Evolutionary conservation across 768 basidiomycete species (phyloP).

Genomic region (Rhodotorula diobovata): DNA sequence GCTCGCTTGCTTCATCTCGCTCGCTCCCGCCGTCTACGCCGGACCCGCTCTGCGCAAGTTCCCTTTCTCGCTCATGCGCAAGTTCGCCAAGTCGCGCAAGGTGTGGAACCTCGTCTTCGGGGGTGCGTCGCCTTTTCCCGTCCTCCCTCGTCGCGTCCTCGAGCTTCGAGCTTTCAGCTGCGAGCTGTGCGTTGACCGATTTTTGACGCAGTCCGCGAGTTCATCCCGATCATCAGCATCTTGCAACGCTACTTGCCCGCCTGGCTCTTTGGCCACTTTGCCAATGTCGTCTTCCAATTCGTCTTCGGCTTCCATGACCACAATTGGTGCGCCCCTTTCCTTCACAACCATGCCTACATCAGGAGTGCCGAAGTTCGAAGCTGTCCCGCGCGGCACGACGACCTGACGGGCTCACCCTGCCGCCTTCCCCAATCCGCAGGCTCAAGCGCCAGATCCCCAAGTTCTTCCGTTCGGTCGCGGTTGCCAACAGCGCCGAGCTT

Average conservation of each 20-base stretch:
- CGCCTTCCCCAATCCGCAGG: conserved; percentile 1
- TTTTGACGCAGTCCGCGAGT: conserved; percentile 27
- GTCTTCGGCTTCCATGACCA: conserved; percentile 22
- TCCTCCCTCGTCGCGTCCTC: no score
- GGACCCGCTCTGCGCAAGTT: conserved; percentile 51
- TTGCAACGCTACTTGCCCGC: conserved; percentile 14
- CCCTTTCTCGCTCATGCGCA: conserved; percentile 51
- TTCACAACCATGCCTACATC: background rate
- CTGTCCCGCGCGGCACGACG: no score
- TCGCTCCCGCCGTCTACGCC: conserved; percentile 53
- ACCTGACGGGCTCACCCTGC: no score
- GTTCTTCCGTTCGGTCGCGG: conserved; percentile 27
- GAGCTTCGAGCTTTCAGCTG: no score
- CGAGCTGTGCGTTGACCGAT: no score
- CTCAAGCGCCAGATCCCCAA: conserved; percentile 34
- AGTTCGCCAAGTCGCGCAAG: conserved; percentile 47
- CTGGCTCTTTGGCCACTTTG: conserved; percentile 33
- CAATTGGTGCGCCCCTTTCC: background rate
- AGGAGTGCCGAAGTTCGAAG: no score
- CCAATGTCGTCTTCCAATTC: conserved; percentile 18
- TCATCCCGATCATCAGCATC: conserved; percentile 29
- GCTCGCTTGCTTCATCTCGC: conserved; percentile 51
- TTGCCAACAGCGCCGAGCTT: conserved; percentile 23
- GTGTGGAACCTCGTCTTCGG: conserved; percentile 51
- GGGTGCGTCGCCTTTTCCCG: conserved; percentile 22